Evolutionary conservation across 306 rosid species (phyloP), one percentile per base, ranked within the genome.

Genomic region (Datisca glomerata): DNA sequence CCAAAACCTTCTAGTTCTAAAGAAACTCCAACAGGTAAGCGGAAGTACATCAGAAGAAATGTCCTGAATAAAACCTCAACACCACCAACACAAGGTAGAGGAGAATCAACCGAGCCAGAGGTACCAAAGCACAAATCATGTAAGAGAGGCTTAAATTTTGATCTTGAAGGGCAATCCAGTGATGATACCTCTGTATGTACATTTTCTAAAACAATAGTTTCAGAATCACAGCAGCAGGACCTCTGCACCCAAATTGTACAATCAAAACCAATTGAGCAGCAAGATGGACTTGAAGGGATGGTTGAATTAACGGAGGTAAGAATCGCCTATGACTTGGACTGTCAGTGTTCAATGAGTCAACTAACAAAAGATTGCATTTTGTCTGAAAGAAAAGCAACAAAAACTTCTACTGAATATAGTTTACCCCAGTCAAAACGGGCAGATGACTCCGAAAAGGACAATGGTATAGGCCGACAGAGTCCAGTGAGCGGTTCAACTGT

Each of bases 101-200:
- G 48, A 25, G 58, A 53, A 28, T 40, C 40, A 12, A 25, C 48
- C 12, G 28, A 53, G 9, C 27, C 39, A 27, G 39, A 53, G 27
- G 14, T 39, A 20, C 27, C 23, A 35, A 13, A 18, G 24, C 14
- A 17, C 18, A 53, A 53, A 19, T 53, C 58, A 2, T 40, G 58
- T 28, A 39, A 40, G n/a, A 39, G 58, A 24, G 48, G 19, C 39
- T 40, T 53, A 53, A 25, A 41, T 41, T 53, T 53, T 53, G 40
- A 53, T 17, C 8, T 36, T 18, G 43, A 18, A 33, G 25, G 18
- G 27, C 48, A 41, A 19, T 18, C 47, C 11, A 28, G 29, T 24
- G 48, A 53, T 1, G 29, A 23, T 3, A 13, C 1, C 18, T 22
- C 49, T 43, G 13, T n/a, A 24, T 11, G 33, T 32, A 43, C 11